Evolutionary conservation across 805 yeast species (phyloP).

Genomic region (Spathaspora girioi): DNA sequence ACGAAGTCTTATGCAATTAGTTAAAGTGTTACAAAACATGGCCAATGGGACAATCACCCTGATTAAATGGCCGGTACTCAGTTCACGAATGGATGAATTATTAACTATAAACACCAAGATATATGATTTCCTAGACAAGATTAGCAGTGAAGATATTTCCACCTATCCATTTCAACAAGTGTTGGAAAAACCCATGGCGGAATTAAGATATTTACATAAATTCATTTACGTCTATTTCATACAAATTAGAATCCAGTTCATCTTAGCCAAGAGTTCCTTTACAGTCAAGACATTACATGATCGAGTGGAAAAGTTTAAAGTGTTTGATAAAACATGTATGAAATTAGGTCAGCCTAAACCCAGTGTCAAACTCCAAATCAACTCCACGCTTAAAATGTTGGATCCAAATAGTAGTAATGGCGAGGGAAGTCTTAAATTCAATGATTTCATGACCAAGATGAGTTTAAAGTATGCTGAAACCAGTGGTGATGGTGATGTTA

Average conservation of each 20-base stretch:
- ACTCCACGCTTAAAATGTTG: slow-evolving; percentile 42
- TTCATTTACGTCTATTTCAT: slow-evolving; percentile 33
- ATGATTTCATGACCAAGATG: slow-evolving; percentile 72
- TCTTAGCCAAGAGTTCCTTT: slow-evolving; percentile 16
- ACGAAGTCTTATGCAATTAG: slow-evolving; percentile 71
- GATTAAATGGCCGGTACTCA: slow-evolving; percentile 56
- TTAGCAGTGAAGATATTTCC: slow-evolving; percentile 16
- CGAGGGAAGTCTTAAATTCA: slow-evolving; percentile 43
- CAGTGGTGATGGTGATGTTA: slow-evolving; percentile 33
- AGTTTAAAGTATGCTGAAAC: slow-evolving; percentile 50
- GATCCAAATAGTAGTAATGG: slow-evolving; percentile 40
- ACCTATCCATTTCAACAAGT: slow-evolving; percentile 24
- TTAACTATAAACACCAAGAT: slow-evolving; percentile 24
- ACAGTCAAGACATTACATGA: slow-evolving; percentile 14
- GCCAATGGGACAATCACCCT: slow-evolving; percentile 75
- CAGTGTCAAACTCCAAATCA: slow-evolving; percentile 50
- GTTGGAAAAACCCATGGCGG: slow-evolving; percentile 29
- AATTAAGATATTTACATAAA: slow-evolving; percentile 38
- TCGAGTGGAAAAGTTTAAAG: slow-evolving; percentile 25
- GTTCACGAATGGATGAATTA: slow-evolving; percentile 37
- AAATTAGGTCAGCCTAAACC: slow-evolving; percentile 56
- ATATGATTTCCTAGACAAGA: slow-evolving; percentile 21
- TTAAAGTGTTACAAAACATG: slow-evolving; percentile 79
- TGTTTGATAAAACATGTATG: slow-evolving; percentile 46
- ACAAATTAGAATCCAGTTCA: slow-evolving; percentile 26